These are phyloP conservation scores for Boletus sp. DNA, from an alignment of 1,284 basidiomycete species.

Conservation along the genomic window DNA sequence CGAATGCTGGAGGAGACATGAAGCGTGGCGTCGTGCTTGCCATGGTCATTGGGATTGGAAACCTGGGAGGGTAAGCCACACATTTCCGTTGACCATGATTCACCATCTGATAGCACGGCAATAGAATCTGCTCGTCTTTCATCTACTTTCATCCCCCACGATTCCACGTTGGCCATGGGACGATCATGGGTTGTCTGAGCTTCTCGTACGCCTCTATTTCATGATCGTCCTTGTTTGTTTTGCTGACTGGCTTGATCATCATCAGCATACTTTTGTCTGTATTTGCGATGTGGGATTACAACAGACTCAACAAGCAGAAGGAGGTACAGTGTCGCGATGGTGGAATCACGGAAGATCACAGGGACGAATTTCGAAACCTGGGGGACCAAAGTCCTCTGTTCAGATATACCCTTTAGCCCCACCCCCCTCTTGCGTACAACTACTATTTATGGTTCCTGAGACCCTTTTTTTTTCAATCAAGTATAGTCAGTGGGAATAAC, in stretches of 20 bases:
- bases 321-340: conserved; percentile 36
- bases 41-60: neutral
- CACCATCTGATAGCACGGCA: conserved; percentile 5
- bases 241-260: neutral
- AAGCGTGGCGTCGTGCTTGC: conserved; percentile 26
- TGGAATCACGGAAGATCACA: conserved; percentile 36
- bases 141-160: conserved; percentile 43
- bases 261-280: conserved; percentile 26
- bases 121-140: conserved; percentile 42
- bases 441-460: too few relatives aligned
- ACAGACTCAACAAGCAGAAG: conserved; percentile 40
- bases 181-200: conserved; percentile 45
- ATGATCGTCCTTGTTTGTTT: neutral
- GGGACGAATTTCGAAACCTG: conserved; percentile 39
- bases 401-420: conserved; percentile 34
- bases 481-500: too few relatives aligned
- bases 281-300: conserved; percentile 41
- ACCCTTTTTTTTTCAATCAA: neutral
- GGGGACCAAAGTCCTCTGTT: conserved; percentile 46
- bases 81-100: neutral
- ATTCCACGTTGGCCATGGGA: conserved; percentile 49
- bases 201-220: conserved; percentile 32
- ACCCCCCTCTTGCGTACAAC: neutral
- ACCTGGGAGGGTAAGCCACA: conserved; percentile 33
- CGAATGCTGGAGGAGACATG: conserved; percentile 53